These are phyloP conservation scores for Bocquillonia castaneifolia DNA, from an alignment of 441 rosid genomes.

Conservation along the genomic window DNA sequence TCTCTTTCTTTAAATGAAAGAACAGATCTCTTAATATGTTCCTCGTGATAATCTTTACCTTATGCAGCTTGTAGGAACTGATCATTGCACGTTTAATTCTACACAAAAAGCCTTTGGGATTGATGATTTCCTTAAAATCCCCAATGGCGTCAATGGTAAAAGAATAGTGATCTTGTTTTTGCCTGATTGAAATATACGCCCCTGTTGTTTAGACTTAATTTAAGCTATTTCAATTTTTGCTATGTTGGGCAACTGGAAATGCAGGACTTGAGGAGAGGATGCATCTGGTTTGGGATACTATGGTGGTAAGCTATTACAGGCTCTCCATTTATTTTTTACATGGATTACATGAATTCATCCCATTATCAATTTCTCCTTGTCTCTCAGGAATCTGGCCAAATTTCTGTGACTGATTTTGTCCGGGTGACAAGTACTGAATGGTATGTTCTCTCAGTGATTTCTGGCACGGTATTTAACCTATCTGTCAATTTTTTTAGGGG, in stretches of 20 bases:
- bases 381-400: constrained; percentile 80
- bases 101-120: constrained; percentile 74
- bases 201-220: constrained; percentile 3
- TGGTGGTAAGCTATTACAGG: constrained; percentile 70
- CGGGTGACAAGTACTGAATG: constrained; percentile 81
- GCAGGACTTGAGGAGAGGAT: constrained; percentile 94
- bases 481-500: constrained; percentile 5
- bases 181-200: constrained; percentile 10
- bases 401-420: constrained; percentile 74
- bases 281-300: constrained; percentile 91
- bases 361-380: constrained; percentile 7
- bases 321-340: constrained; percentile 12
- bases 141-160: constrained; percentile 92
- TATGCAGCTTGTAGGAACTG: constrained; percentile 95
- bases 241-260: constrained; percentile 20
- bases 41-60: constrained; percentile 19
- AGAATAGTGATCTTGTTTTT: constrained; percentile 20
- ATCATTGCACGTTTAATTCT: constrained; percentile 79
- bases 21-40: constrained; percentile 11
- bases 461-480: not conserved
- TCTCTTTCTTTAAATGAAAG: not conserved
- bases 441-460: constrained; percentile 36
- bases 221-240: constrained; percentile 12
- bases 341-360: not conserved
- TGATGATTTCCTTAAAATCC: constrained; percentile 87